Evolutionary conservation across 306 rosid species (phyloP), one percentile per base, ranked within the genome.

Genomic region (Senna tora): DNA sequence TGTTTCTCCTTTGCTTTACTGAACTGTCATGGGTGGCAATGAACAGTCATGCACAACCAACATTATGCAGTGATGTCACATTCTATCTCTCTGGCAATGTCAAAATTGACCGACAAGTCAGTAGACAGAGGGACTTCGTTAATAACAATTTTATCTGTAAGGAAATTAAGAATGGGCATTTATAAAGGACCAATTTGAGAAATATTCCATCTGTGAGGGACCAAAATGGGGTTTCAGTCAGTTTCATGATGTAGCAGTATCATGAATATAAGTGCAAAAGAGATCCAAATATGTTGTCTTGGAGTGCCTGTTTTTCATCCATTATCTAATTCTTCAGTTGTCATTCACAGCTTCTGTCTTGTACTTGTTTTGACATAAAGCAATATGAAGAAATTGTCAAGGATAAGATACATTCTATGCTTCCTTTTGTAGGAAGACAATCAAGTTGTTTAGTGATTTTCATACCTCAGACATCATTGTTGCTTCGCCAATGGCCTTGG

Each of bases 401-500:
- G 60, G 49, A 32, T 16, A 67, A 14, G 21, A 7, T 71, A 43
- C 15, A 1, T 21, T 81, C 28, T 17, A 11, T 68, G 46, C 19
- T 16, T 69, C 33, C 39, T 64, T 64, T 73, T 49, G 65, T 83
- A 91, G 98, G 89, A 90, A 87, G 85, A 77, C 87, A 54, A 84
- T 89, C 63, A 93, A 85, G 86, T 82, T 93, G 81, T 93, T 83
- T 79, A 84, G 97, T 77, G 97, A 89, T 79, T 93, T 91, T 80
- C 87, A 89, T 86, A 83, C 97, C 65, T 91, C 98, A 2, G 97
- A 93, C 76, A 77, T 93, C 52, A 89, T 93, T 71, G 88, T 93
- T 77, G 94, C 96, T 64, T 93, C 98, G 65, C 82, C 98, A 47
- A 86, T 93, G 69, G 79, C 83, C 80, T 85, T 93, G 82, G 77